Base-by-base conservation (phyloP, 2,329 filamentous ascomycete species). In the Madurella fahalii region DNA sequence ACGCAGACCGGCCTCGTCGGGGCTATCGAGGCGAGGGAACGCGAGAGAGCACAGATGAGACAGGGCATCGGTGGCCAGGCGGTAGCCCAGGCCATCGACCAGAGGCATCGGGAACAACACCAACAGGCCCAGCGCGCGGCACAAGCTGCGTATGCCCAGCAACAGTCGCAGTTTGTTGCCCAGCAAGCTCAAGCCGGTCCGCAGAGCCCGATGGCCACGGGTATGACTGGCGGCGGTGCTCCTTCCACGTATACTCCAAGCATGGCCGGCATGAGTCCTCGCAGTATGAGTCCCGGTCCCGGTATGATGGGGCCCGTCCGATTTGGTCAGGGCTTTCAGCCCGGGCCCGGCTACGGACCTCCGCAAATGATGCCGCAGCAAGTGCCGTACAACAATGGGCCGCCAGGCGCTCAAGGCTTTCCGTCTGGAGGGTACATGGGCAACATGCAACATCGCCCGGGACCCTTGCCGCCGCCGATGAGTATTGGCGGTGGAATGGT, bases 11-110 rank as follows among this genome's bases (percentile, higher is more conserved):
- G 87, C 0, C 76, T 96, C 1, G 84, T 95, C 7, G 89, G 87
- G 1, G 86, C 88, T 13, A 92, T 96, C 52, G 87, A 90, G 58
- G 81, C 83, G 2, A 82, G 91, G 13, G 89, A 96, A 68, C 84
- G 85, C 11, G 90, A 95, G 65, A 90, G 83, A 66, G 78, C 82
- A 59, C 81, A 86, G 50, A 83, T 87, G 70, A 88, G 82, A 64
- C 80, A 87, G 54, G 86, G 86, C 0, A 72, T 85, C 56, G 83
- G 86, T 55, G 86, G 84, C 43, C 83, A 86, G 54, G 82, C 85
- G 56, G 86, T 90, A 8, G 85, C 90, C 60, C 80, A 88, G 57
- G 88, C 86, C 0, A 89, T 91, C 64, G 77, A 79, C 43, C 84
- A 87, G 67, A 77, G 84, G 30, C 84, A 89, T 20, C 67, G 69